Conservation (phyloP, 345 rosid species). For the Schrenkiella parvula region DNA sequence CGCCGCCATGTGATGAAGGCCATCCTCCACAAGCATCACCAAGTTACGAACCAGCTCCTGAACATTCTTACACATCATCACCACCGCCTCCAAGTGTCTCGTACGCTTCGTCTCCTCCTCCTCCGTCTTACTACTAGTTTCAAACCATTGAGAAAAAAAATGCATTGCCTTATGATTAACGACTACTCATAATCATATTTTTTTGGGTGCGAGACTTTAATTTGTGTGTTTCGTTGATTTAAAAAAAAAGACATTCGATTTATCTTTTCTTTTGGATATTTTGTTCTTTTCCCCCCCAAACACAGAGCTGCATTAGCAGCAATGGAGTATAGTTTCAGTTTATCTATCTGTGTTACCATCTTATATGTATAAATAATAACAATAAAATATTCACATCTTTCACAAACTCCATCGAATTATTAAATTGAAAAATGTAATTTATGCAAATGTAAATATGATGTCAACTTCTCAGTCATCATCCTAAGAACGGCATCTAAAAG, state of each 20-base stretch:
- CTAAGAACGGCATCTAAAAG: constrained; percentile 15
- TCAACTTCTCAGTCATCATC: constrained; percentile 20
- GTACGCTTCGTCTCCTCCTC: constrained; percentile 60
- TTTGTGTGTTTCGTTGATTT: constrained; percentile 30
- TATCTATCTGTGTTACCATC: not conserved
- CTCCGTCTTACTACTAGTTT: constrained; percentile 46
- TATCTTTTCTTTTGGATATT: constrained; percentile 22
- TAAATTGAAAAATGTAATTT: not conserved
- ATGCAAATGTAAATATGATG: constrained; percentile 11
- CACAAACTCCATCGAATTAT: not conserved
- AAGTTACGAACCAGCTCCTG: constrained; percentile 33
- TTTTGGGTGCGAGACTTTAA: constrained; percentile 36
- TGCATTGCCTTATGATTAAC: constrained; percentile 16
- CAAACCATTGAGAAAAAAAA: constrained; percentile 13
- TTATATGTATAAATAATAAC: constrained; percentile 19
- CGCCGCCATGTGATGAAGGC: constrained; percentile 33
- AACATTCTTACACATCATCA: constrained; percentile 35
- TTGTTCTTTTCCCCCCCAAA: constrained; percentile 12
- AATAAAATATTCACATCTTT: not conserved
- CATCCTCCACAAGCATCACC: constrained; percentile 38
- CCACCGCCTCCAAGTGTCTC: constrained; percentile 46
- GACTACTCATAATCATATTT: constrained; percentile 31
- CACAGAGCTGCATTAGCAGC: constrained; percentile 15
- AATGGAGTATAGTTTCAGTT: constrained; percentile 31
- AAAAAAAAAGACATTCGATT: constrained; percentile 2